phyloP scores from a whole-genome alignment of 768 basidiomycete genomes.

The Lactarius pseudohatsudake region DNA sequence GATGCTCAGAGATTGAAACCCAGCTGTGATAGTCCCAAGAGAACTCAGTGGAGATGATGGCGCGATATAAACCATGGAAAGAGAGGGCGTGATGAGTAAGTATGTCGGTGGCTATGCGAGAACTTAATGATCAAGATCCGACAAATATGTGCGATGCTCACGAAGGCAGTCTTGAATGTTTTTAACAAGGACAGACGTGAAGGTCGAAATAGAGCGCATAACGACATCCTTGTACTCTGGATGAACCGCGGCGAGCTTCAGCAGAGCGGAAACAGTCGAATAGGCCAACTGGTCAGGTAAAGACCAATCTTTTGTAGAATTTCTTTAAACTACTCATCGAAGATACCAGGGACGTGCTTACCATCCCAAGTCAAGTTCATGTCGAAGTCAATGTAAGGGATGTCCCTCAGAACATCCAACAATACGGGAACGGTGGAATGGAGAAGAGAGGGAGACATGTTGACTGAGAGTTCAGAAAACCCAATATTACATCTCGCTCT shows the following conservation, averaged over 20 bases:
- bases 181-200: constrained; percentile 56
- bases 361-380: constrained; percentile 78
- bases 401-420: constrained; percentile 65
- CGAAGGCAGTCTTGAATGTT: constrained; percentile 54
- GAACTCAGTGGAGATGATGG: constrained; percentile 76
- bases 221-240: constrained; percentile 49
- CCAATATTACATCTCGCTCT: constrained; percentile 79
- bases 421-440: constrained; percentile 57
- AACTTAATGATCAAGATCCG: background rate
- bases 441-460: constrained; percentile 57
- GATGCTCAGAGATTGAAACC: constrained; percentile 51
- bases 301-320: constrained; percentile 66
- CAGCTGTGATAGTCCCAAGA: constrained; percentile 71
- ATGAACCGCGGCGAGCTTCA: constrained; percentile 61
- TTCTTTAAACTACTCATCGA: background rate
- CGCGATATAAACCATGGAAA: constrained; percentile 84
- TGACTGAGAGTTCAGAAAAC: constrained; percentile 74
- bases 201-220: constrained; percentile 58
- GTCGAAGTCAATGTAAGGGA: constrained; percentile 78
- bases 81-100: constrained; percentile 77
- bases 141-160: constrained; percentile 38
- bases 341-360: constrained; percentile 35
- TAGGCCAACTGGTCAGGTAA: constrained; percentile 82
- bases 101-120: constrained; percentile 57
- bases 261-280: constrained; percentile 72